A percentile compares a stretch with the other conserved stretches of the same genome.
phyloP scores from a whole-genome alignment of 2,329 filamentous ascomycete genomes.

The Ceratocystiopsis sp. region DNA sequence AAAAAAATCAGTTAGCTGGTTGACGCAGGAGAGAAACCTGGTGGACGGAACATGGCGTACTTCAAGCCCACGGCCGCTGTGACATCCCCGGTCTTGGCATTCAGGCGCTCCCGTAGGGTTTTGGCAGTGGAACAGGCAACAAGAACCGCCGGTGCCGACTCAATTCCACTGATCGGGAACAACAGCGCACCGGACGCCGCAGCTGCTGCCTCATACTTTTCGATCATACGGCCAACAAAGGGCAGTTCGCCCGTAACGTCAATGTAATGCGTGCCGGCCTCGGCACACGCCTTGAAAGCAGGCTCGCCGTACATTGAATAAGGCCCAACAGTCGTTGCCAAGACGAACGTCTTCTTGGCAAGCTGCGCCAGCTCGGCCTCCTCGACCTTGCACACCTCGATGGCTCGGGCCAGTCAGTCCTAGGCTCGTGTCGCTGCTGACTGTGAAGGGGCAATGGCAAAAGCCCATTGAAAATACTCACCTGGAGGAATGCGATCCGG shows the following conservation, averaged over 20 bases:
- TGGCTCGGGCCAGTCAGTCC: conserved; percentile 16
- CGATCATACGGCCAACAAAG: conserved; percentile 42
- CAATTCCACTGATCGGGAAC: conserved; percentile 44
- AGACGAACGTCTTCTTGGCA: conserved; percentile 36
- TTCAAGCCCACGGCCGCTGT: conserved; percentile 25
- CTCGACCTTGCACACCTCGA: conserved; percentile 34
- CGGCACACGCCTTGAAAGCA: conserved; percentile 43
- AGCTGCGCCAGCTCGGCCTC: conserved; percentile 28
- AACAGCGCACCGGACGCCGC: conserved; percentile 38
- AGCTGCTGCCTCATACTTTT: conserved; percentile 36
- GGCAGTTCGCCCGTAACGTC: conserved; percentile 45
- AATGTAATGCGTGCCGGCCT: conserved; percentile 46
- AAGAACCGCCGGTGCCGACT: conserved; percentile 45
- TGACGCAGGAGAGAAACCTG: no score
- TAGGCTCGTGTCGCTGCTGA: no score
- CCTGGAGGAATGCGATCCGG: conserved; percentile 54
- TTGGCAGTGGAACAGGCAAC: conserved; percentile 36
- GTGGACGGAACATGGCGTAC: neutral
- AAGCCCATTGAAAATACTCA: conserved; percentile 14
- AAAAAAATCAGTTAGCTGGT: no score
- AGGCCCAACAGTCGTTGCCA: conserved; percentile 44
- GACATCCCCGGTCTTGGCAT: conserved; percentile 33
- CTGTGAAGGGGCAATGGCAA: no score
- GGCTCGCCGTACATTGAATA: conserved; percentile 39
- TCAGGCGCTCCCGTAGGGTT: conserved; percentile 30